Percentiles rank a stretch among this genome's conserved stretches.
Evolutionary conservation across 2,329 filamentous ascomycete species (phyloP).

Genomic region (Aspergillus japonicus): DNA sequence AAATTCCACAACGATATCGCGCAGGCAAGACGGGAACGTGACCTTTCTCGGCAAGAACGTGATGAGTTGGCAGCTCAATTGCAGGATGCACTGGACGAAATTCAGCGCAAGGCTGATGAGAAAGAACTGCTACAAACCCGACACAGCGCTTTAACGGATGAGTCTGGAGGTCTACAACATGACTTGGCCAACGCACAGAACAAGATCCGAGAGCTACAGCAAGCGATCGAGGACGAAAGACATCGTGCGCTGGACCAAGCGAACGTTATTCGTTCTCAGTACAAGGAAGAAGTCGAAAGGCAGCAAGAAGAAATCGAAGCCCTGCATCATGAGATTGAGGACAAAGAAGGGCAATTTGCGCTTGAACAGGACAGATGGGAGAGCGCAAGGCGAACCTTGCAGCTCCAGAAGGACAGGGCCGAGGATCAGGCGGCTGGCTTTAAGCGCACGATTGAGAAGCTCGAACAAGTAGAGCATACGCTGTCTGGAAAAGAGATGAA

Average conservation of each 20-base stretch:
- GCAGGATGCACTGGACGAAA: slow-evolving; percentile 58
- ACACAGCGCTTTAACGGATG: slow-evolving; percentile 64
- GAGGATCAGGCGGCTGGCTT: slow-evolving; percentile 67
- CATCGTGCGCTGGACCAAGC: slow-evolving; percentile 61
- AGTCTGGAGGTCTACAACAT: slow-evolving; percentile 65
- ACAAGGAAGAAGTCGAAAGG: slow-evolving; percentile 55
- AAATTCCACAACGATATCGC: slow-evolving; percentile 47
- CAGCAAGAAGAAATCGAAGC: slow-evolving; percentile 58
- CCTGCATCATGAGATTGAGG: slow-evolving; percentile 63
- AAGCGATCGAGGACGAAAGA: slow-evolving; percentile 53
- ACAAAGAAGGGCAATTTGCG: slow-evolving; percentile 69
- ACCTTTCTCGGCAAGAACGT: slow-evolving; percentile 47
- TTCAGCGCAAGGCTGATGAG: slow-evolving; percentile 59
- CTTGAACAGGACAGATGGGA: slow-evolving; percentile 73
- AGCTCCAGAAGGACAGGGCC: slow-evolving; percentile 64
- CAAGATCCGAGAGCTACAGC: slow-evolving; percentile 49
- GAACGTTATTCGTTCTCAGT: slow-evolving; percentile 57
- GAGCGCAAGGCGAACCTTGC: slow-evolving; percentile 62
- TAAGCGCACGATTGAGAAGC: slow-evolving; percentile 67
- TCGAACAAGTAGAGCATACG: slow-evolving; percentile 66
- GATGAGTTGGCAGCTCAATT: slow-evolving; percentile 48
- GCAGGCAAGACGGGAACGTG: slow-evolving; percentile 42
- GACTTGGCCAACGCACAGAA: slow-evolving; percentile 55
- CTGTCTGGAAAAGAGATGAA: slow-evolving; percentile 67
- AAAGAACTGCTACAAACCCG: slow-evolving; percentile 68